These are phyloP conservation scores for Corylus americana DNA, from an alignment of 306 rosid species.

Conservation along the genomic window DNA sequence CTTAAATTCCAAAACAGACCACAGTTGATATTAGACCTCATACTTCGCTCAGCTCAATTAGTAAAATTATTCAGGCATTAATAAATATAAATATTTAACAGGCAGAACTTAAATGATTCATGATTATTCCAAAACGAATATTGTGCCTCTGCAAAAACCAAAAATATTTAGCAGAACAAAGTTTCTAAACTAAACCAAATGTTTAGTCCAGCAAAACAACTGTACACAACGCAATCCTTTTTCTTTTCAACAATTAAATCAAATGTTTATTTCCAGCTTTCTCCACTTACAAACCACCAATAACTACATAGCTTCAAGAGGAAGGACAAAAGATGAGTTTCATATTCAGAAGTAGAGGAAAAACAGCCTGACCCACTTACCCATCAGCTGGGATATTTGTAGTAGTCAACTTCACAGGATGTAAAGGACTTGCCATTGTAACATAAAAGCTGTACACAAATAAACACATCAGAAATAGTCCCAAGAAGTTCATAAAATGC, in stretches of 20 bases:
- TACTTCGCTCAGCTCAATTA: too few species aligned
- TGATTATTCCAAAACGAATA: background rate
- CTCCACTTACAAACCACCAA: background rate
- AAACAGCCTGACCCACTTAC: conserved; percentile 43
- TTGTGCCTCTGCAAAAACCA: background rate
- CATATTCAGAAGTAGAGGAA: background rate
- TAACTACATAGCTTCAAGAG: background rate
- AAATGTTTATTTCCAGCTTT: background rate
- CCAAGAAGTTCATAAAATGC: background rate
- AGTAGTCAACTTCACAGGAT: conserved; percentile 66
- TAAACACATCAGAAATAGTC: conserved; percentile 1
- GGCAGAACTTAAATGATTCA: background rate
- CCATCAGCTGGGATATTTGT: conserved; percentile 71
- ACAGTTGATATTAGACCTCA: too few species aligned
- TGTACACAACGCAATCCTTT: background rate
- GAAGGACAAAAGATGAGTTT: background rate
- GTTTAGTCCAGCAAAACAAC: background rate
- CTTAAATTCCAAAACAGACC: background rate
- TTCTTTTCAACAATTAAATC: background rate
- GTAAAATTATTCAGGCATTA: too few species aligned
- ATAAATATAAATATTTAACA: too few species aligned
- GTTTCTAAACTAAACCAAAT: background rate
- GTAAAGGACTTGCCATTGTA: conserved; percentile 61
- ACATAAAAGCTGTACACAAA: conserved; percentile 71
- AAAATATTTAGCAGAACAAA: background rate